Evolutionary conservation across 2,329 filamentous ascomycete genomes (phyloP), one percentile per base, ranked within the genome.

Genomic region (Fusarium oligoseptatum): DNA sequence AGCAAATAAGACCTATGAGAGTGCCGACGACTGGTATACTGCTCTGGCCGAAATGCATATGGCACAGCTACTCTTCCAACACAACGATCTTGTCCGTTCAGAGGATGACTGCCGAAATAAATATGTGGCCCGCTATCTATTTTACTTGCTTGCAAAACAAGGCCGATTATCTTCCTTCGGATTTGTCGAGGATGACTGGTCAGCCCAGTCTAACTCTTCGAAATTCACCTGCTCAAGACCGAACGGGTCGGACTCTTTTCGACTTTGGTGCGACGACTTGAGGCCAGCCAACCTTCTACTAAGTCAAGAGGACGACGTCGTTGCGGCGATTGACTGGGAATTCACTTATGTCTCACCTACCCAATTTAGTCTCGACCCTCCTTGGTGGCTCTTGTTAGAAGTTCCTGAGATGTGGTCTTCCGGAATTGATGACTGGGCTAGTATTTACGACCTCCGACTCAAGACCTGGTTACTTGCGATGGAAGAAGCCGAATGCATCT

Each of bases 311-410:
- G 62, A 80, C 5, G 60, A 76, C 0, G 66, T 85, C 1, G 73
- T 80, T 10, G 82, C 76, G 4, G 78, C 82, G 1, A 83, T 87
- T 17, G 83, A 85, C 68, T 86, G 83, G 83, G 85, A 87, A 74
- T 84, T 83, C 64, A 67, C 81, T 0, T 84, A 84, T 22, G 76
- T 64, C 7, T 82, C 76, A 0, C 82, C 83, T 0, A 64, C 78
- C 17, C 76, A 83, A 48, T 85, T 84, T 41, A 60, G 39, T 20
- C 74, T 80, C n/a, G 80, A 83, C 62, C 80, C 82, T 15, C 84
- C 84, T 1, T 85, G 82, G 82, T 85, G 83, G 83, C 76, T 86
- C 2, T 74, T 84, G 0, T 64, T 84, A 2, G 72, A 81, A 4
- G 37, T 50, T 11, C 74, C 79, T 2, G 82, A 84, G 55, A 72